Evolutionary conservation across 495 filamentous ascomycete species (phyloP).

Genomic region (Darksidea phi): DNA sequence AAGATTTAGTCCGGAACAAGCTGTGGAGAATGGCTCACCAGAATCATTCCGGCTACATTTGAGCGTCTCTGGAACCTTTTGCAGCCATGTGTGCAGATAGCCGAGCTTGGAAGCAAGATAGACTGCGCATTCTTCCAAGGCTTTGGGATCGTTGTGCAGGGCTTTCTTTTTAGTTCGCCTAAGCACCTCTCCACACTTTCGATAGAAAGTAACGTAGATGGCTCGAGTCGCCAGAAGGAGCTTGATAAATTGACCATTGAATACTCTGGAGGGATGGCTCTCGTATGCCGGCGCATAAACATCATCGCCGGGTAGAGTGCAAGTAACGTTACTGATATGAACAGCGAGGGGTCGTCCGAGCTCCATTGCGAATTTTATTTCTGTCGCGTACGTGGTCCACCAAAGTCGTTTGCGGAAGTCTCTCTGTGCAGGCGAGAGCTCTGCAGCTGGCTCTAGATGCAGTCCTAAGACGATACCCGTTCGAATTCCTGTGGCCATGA

Average conservation of each 20-base stretch:
- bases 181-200: conserved; percentile 26
- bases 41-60: conserved; percentile 42
- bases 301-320: conserved; percentile 41
- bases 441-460: conserved; percentile 49
- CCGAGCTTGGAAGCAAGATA: conserved; percentile 38
- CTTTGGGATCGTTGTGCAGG: conserved; percentile 36
- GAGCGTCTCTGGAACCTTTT: conserved; percentile 45
- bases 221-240: conserved; percentile 45
- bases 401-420: conserved; percentile 53
- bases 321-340: conserved; percentile 41
- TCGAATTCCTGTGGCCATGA: conserved; percentile 47
- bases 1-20: conserved; percentile 43
- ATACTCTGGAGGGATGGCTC: conserved; percentile 40
- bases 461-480: conserved; percentile 55
- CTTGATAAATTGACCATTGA: conserved; percentile 44
- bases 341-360: conserved; percentile 52
- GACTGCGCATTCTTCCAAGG: conserved; percentile 35
- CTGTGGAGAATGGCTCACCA: conserved; percentile 48
- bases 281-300: background rate
- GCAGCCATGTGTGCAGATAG: conserved; percentile 40
- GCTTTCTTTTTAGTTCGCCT: conserved; percentile 20
- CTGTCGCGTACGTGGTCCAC: conserved; percentile 53
- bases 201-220: conserved; percentile 45
- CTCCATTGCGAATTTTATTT: conserved; percentile 52
- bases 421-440: conserved; percentile 41